phyloP scores from a whole-genome alignment of 139 green algal genomes.

The Chlorella sorokiniana region DNA sequence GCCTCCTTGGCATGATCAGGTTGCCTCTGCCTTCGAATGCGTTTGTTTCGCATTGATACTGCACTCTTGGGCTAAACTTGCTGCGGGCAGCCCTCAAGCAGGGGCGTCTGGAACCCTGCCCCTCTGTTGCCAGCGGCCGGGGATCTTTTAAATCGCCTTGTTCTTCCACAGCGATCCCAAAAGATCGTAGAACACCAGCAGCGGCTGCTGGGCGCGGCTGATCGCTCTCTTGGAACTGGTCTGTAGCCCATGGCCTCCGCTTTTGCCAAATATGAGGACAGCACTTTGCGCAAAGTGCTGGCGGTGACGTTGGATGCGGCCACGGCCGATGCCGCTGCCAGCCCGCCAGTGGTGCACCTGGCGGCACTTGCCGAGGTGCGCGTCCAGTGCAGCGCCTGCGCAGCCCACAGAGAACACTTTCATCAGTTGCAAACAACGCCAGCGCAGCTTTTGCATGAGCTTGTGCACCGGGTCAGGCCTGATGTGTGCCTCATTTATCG shows the following conservation, averaged over 20 bases:
- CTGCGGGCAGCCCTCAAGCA: too few relatives aligned
- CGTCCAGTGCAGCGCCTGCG: neutral
- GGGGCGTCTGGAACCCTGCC: too few relatives aligned
- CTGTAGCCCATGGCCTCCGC: neutral
- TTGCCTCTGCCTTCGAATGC: too few relatives aligned
- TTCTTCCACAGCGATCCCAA: too few relatives aligned
- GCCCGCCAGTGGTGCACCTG: conserved; percentile 55
- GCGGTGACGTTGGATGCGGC: conserved; percentile 47
- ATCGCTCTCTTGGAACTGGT: neutral
- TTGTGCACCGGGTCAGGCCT: neutral
- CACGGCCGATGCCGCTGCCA: neutral
- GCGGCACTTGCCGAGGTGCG: conserved; percentile 52
- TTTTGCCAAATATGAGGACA: conserved; percentile 39
- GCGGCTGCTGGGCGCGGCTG: too few relatives aligned
- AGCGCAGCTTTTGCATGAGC: neutral
- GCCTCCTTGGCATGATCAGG: too few relatives aligned
- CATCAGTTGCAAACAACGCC: neutral
- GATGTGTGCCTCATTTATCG: neutral
- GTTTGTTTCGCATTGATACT: too few relatives aligned
- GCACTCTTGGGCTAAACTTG: too few relatives aligned
- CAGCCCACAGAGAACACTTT: neutral
- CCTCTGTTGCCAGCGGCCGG: too few relatives aligned
- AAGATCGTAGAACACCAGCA: too few relatives aligned
- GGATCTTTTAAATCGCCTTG: too few relatives aligned
- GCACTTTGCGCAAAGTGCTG: conserved; percentile 49